phyloP scores from a whole-genome alignment of 768 basidiomycete species.

The Suillus hirtellus region DNA sequence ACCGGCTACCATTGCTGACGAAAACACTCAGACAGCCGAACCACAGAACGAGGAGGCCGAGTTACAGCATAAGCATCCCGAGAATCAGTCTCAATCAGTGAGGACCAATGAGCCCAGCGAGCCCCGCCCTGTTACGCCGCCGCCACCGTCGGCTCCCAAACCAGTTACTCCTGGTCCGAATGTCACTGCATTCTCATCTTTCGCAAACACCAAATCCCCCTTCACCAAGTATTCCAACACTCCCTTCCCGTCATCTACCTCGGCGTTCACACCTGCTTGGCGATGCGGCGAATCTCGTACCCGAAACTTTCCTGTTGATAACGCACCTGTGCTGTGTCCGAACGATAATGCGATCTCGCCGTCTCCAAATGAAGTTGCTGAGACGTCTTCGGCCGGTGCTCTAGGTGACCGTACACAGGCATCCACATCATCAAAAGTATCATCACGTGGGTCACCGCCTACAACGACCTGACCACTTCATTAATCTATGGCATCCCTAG shows the following conservation, averaged over 20 bases:
- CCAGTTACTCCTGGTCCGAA: slow-evolving; percentile 14
- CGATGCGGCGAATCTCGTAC: slow-evolving; percentile 15
- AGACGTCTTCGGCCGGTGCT: neutral
- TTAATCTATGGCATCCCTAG: slow-evolving; percentile 16
- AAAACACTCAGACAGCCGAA: slow-evolving; percentile 8
- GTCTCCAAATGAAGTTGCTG: slow-evolving; percentile 23
- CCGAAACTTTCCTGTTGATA: slow-evolving; percentile 10
- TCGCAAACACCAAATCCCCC: slow-evolving; percentile 36
- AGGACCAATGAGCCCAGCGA: neutral
- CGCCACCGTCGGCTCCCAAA: slow-evolving; percentile 8
- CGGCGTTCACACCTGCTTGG: slow-evolving; percentile 29
- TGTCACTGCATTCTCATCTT: slow-evolving; percentile 40
- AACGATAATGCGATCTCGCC: slow-evolving; percentile 13
- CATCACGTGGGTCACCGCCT: slow-evolving; percentile 19
- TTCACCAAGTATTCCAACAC: slow-evolving; percentile 33
- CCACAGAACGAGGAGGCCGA: slow-evolving; percentile 15
- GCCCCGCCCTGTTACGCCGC: slow-evolving; percentile 16
- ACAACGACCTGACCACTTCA: neutral
- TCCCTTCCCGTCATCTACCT: slow-evolving; percentile 22
- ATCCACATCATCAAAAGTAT: slow-evolving; percentile 13
- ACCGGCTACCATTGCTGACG: neutral
- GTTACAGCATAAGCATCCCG: slow-evolving; percentile 13
- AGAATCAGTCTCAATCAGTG: slow-evolving; percentile 9
- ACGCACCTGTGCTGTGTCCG: slow-evolving; percentile 7
- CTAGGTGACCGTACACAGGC: slow-evolving; percentile 1